These are phyloP conservation scores for Kernera saxatilis DNA, from an alignment of 345 rosid species.

Conservation along the genomic window DNA sequence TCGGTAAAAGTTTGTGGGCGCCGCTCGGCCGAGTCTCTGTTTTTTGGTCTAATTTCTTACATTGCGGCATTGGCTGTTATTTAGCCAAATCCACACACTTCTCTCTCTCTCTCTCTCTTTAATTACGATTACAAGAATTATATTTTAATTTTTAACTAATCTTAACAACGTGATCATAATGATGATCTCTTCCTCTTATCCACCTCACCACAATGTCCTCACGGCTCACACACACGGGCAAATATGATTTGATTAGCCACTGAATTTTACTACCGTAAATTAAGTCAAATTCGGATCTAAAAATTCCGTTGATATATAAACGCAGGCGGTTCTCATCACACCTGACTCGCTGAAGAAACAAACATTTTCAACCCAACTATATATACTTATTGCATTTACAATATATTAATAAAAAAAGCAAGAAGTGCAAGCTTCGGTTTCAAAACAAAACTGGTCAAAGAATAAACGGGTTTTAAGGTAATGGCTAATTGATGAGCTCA, in stretches of 20 bases:
- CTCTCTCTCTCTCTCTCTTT: neutral
- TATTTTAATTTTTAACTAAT: neutral
- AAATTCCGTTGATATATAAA: neutral
- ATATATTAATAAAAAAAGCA: neutral
- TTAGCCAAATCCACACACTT: neutral
- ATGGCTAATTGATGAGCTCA: neutral
- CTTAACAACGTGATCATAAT: neutral
- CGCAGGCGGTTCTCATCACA: neutral
- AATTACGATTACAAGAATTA: neutral
- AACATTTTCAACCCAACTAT: neutral
- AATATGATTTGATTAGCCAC: neutral
- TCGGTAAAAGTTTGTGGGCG: slow-evolving; percentile 17
- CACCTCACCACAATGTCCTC: neutral
- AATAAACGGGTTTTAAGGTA: neutral
- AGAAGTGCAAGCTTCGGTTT: neutral
- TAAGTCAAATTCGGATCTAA: neutral
- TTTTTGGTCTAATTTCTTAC: neutral
- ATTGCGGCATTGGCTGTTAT: neutral
- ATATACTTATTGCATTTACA: slow-evolving; percentile 17
- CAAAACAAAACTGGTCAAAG: neutral
- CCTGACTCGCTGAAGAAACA: neutral
- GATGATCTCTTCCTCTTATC: neutral
- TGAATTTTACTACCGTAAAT: neutral
- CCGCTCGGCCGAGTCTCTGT: neutral
- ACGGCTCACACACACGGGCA: too few species aligned